Evolutionary conservation across 2,329 filamentous ascomycete species (phyloP), one percentile per base, ranked within the genome.

Genomic region (Colletotrichum sidae): DNA sequence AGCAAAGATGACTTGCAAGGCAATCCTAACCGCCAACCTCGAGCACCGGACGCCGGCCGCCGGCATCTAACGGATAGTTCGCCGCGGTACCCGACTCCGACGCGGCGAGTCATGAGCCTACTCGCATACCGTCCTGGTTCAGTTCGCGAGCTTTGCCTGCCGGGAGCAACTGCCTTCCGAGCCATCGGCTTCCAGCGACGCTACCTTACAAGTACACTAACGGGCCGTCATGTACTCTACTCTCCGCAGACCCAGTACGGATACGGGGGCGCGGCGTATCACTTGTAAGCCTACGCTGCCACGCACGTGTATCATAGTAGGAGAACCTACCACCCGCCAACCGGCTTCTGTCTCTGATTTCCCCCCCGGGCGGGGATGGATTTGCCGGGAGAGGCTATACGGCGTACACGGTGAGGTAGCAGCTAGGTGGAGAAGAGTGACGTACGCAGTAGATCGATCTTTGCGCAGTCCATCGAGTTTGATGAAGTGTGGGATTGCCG

Each of bases 61-160:
- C 25, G 4, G 25, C 25, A 25, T 25, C 25, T 25, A 25, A 25
- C 25, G 25, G 25, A 25, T 25, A 25, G 25, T 25, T 25, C 25
- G 25, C 25, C 4, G 25, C 25, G 25, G 25, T 25, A 25, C 25
- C 25, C 25, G 25, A 25, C 44, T 25, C 35, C 52, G 25, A 44
- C 45, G 11, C 41, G 38, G 46, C 62, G 62, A 65, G 62, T 65
- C 58, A 65, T 56, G 52, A 17, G 11, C 11, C 35, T 47, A 35
- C 17, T 52, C 52, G 46, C 51, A 34, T 54, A 15, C 60, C 42
- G 54, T 55, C 41, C 25, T 45, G 34, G n/a, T 33, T 6, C 37
- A 8, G 9, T 47, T 13, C 39, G 49, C 49, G 37, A 51, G 25
- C 25, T 49, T 42, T 58, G 55, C 46, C 55, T 58, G 55, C 55